phyloP scores from a whole-genome alignment of 257 asterid species.

The Nicotiana tabacum region DNA sequence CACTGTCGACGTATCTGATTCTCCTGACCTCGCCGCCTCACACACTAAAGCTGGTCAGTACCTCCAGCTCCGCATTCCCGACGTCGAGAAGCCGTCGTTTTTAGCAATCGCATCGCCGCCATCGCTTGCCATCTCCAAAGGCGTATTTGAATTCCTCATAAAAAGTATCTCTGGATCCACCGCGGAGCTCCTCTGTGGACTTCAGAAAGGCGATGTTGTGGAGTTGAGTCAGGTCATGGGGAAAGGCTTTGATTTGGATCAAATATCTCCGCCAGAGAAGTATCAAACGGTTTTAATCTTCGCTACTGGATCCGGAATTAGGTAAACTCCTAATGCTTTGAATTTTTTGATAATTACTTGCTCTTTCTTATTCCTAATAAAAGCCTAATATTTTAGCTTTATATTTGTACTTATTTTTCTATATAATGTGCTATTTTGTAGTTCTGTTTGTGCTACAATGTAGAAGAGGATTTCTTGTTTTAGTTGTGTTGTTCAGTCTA shows the following conservation, averaged over 20 bases:
- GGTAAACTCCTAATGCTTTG: constrained; percentile 32
- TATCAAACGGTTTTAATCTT: constrained; percentile 73
- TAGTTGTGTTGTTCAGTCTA: not conserved
- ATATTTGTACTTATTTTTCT: not conserved
- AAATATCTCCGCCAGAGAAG: constrained; percentile 58
- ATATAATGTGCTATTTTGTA: not conserved
- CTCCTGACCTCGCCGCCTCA: constrained; percentile 62
- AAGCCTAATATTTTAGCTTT: not conserved
- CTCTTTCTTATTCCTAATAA: not conserved
- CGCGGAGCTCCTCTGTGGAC: constrained; percentile 70
- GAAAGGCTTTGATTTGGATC: constrained; percentile 64
- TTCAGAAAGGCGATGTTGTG: constrained; percentile 69
- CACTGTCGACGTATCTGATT: constrained; percentile 71
- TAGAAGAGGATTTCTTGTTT: not conserved
- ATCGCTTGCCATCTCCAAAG: constrained; percentile 44
- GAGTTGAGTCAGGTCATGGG: constrained; percentile 75
- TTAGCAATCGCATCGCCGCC: constrained; percentile 88
- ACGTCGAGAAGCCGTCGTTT: constrained; percentile 48
- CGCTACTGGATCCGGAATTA: constrained; percentile 94
- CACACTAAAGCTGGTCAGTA: constrained; percentile 73
- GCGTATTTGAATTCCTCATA: constrained; percentile 74
- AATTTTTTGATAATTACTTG: not conserved
- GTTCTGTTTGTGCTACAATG: not conserved
- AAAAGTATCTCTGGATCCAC: constrained; percentile 71
- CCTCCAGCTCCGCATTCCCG: constrained; percentile 60